phyloP scores from a whole-genome alignment of 805 yeast genomes.

The Isabelozyma rhagii region DNA sequence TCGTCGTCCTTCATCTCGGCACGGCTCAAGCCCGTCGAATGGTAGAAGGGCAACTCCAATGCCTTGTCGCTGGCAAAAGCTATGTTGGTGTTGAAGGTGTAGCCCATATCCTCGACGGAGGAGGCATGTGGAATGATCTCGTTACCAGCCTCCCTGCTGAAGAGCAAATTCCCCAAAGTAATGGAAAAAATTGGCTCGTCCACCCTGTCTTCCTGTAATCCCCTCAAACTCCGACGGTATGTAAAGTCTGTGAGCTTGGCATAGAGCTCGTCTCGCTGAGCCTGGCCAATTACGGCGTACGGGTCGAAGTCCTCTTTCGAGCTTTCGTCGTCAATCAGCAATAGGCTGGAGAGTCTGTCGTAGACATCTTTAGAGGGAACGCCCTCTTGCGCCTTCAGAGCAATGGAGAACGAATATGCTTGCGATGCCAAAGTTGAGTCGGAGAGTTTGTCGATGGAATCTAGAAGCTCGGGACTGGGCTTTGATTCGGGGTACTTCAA shows the following conservation, averaged over 20 bases:
- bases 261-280: conserved; percentile 18
- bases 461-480: background rate
- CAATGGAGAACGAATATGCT: background rate
- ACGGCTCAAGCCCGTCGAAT: conserved; percentile 7
- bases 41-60: conserved; percentile 26
- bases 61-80: conserved; percentile 30
- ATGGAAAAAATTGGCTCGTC: conserved; percentile 30
- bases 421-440: background rate
- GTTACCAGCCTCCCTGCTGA: conserved; percentile 10
- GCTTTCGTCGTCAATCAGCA: background rate
- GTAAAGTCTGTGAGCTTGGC: conserved; percentile 20
- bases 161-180: conserved; percentile 39
- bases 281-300: background rate
- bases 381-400: background rate
- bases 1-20: conserved; percentile 18
- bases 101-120: conserved; percentile 3
- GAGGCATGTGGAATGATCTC: conserved; percentile 4
- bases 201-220: conserved; percentile 13
- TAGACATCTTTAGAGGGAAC: background rate
- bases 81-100: conserved; percentile 31
- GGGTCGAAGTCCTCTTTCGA: background rate
- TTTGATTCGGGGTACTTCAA: conserved; percentile 2
- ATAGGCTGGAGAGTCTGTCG: background rate
- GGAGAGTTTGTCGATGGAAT: background rate
- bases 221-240: conserved; percentile 18